phyloP scores from a whole-genome alignment of 2,329 filamentous ascomycete genomes.

The Talaromyces pinophilus region DNA sequence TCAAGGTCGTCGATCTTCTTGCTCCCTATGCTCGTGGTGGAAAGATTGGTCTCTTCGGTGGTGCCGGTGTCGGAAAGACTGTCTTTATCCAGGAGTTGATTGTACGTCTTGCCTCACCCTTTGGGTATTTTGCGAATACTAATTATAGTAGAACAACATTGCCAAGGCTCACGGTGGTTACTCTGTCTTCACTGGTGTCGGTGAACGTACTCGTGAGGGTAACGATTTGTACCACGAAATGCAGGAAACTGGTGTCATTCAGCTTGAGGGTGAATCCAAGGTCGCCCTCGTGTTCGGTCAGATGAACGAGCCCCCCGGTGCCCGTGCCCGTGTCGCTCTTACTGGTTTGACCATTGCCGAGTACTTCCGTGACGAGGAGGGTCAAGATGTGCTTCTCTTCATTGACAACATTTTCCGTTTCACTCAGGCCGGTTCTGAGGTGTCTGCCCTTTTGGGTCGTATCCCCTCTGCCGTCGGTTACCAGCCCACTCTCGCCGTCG shows the following conservation, averaged over 20 bases:
- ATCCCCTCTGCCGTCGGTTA: slow-evolving; percentile 99
- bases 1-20: slow-evolving; percentile 99
- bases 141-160: slow-evolving; percentile 80
- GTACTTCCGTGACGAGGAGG: slow-evolving; percentile 77
- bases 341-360: slow-evolving; percentile 73
- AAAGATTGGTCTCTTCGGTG: slow-evolving; percentile 99
- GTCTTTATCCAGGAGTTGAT: slow-evolving; percentile 99
- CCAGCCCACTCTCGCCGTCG: slow-evolving; percentile 96
- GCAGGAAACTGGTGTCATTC: slow-evolving; percentile 99
- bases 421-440: slow-evolving; percentile 99
- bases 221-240: slow-evolving; percentile 99
- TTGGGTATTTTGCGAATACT: neutral
- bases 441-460: slow-evolving; percentile 98
- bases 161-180: slow-evolving; percentile 99
- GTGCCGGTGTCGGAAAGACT: slow-evolving; percentile 99
- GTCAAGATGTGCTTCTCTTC: slow-evolving; percentile 98
- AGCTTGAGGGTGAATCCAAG: slow-evolving; percentile 99
- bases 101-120: slow-evolving; percentile 51
- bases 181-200: slow-evolving; percentile 99
- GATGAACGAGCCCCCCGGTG: slow-evolving; percentile 99
- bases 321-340: slow-evolving; percentile 98
- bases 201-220: slow-evolving; percentile 99
- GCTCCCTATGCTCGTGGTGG: slow-evolving; percentile 99
- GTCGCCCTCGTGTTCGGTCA: slow-evolving; percentile 99
- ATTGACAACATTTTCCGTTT: slow-evolving; percentile 99